Conservation (phyloP, 1,284 basidiomycete species). For the Ustilago trichophora region DNA sequence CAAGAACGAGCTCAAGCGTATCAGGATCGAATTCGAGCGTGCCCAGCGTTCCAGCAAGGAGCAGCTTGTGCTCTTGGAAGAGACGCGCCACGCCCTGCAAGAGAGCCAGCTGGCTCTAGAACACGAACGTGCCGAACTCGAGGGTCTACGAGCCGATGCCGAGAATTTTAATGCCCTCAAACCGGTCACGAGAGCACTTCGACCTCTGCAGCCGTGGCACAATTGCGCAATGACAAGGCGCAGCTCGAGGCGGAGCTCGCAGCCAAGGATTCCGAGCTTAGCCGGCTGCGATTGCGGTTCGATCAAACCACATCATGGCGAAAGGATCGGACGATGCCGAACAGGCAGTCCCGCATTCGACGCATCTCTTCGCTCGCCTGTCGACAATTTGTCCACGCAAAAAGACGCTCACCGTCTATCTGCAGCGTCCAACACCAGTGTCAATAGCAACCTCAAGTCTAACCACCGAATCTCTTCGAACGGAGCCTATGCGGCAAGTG, state of each 20-base stretch:
- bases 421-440: conserved; percentile 14
- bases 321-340: not conserved
- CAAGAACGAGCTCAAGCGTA: conserved; percentile 53
- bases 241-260: conserved; percentile 69
- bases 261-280: conserved; percentile 35
- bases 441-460: conserved; percentile 16
- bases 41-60: conserved; percentile 44
- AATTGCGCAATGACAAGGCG: conserved; percentile 45
- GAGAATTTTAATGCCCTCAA: conserved; percentile 46
- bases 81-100: conserved; percentile 81
- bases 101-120: conserved; percentile 90
- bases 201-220: conserved; percentile 26
- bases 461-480: conserved; percentile 65
- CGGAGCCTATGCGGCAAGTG: conserved; percentile 69
- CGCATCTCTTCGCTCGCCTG: conserved; percentile 1
- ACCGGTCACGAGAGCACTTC: conserved; percentile 27
- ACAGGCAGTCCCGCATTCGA: not conserved
- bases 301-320: conserved; percentile 61
- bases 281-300: conserved; percentile 46
- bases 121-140: conserved; percentile 89
- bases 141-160: conserved; percentile 77
- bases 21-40: conserved; percentile 74
- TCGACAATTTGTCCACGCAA: not conserved
- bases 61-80: conserved; percentile 25
- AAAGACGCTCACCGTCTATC: conserved; percentile 57